A percentile compares a stretch with the other conserved stretches of the same genome.
Evolutionary conservation across 1,139 yeast species (phyloP).

Genomic region (Torulaspora globosa): DNA sequence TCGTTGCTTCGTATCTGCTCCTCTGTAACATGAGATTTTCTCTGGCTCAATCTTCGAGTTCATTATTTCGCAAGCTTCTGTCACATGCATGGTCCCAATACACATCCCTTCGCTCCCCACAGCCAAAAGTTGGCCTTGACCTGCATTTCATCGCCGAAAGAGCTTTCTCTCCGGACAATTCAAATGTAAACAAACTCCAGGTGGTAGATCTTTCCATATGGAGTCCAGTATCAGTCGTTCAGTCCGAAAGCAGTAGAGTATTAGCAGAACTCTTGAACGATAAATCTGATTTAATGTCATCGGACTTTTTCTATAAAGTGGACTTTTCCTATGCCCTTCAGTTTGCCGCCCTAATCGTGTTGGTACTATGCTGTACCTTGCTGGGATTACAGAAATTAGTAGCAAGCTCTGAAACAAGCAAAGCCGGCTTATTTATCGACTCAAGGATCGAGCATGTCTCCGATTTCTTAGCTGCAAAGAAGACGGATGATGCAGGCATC

Average conservation of each 20-base stretch:
- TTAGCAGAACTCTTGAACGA: neutral
- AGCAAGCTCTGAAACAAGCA: slow-evolving; percentile 12
- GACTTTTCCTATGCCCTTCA: slow-evolving; percentile 45
- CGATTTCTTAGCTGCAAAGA: slow-evolving; percentile 2
- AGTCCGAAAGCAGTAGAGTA: slow-evolving; percentile 6
- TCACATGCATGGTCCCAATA: slow-evolving; percentile 10
- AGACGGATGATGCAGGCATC: slow-evolving; percentile 1
- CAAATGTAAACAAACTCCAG: slow-evolving; percentile 1
- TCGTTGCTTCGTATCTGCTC: slow-evolving; percentile 12
- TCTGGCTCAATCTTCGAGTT: slow-evolving; percentile 21
- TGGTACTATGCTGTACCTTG: slow-evolving; percentile 41
- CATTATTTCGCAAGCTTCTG: slow-evolving; percentile 17
- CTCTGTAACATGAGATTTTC: slow-evolving; percentile 17
- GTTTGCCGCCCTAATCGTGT: slow-evolving; percentile 42
- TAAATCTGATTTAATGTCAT: slow-evolving; percentile 18
- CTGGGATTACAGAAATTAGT: slow-evolving; percentile 36
- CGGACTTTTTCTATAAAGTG: slow-evolving; percentile 38
- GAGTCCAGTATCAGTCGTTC: slow-evolving; percentile 31
- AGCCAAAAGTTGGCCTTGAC: slow-evolving; percentile 16
- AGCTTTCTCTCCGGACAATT: slow-evolving; percentile 1
- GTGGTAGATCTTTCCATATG: slow-evolving; percentile 19
- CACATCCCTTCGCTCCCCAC: slow-evolving; percentile 6
- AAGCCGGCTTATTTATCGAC: neutral
- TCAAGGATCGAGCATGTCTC: neutral
- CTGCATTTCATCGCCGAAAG: slow-evolving; percentile 13